phyloP scores from a whole-genome alignment of 306 rosid species.

The Quercus glauca region DNA sequence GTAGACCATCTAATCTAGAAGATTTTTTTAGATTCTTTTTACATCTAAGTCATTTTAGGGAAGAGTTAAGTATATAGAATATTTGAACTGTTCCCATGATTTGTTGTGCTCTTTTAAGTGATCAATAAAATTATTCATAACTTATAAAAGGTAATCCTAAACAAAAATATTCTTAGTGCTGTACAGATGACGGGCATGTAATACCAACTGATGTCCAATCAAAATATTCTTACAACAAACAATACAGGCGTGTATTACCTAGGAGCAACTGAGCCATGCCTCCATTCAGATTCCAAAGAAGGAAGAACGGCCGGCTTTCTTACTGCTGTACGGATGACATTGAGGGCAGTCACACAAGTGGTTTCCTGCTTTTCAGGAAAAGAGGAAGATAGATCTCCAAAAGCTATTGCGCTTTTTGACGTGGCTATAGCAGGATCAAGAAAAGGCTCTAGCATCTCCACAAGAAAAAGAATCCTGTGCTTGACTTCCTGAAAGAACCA shows the following conservation, averaged over 20 bases:
- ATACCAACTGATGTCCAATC: conserved; percentile 1
- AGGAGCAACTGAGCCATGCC: conserved; percentile 79
- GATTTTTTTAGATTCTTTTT: too few relatives aligned
- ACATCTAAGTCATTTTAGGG: too few relatives aligned
- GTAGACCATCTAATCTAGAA: too few relatives aligned
- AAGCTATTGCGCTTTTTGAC: conserved; percentile 68
- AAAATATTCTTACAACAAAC: conserved; percentile 2
- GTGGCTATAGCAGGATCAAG: conserved; percentile 83
- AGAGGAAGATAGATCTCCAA: conserved; percentile 69
- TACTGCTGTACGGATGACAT: conserved; percentile 80
- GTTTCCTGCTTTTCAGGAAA: conserved; percentile 70
- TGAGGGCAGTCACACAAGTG: conserved; percentile 63
- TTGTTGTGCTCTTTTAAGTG: too few relatives aligned
- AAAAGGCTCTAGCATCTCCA: conserved; percentile 93
- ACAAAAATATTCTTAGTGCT: too few relatives aligned
- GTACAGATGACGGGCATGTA: background rate
- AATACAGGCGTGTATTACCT: conserved; percentile 49
- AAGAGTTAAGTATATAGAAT: too few relatives aligned
- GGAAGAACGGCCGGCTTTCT: conserved; percentile 79
- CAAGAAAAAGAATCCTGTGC: conserved; percentile 79
- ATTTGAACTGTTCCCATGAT: too few relatives aligned
- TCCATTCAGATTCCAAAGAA: conserved; percentile 93
- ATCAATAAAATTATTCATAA: too few relatives aligned
- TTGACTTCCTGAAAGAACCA: conserved; percentile 69
- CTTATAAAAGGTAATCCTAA: too few relatives aligned